phyloP scores from a whole-genome alignment of 768 basidiomycete species.

The Candolleomyces aberdarensis region DNA sequence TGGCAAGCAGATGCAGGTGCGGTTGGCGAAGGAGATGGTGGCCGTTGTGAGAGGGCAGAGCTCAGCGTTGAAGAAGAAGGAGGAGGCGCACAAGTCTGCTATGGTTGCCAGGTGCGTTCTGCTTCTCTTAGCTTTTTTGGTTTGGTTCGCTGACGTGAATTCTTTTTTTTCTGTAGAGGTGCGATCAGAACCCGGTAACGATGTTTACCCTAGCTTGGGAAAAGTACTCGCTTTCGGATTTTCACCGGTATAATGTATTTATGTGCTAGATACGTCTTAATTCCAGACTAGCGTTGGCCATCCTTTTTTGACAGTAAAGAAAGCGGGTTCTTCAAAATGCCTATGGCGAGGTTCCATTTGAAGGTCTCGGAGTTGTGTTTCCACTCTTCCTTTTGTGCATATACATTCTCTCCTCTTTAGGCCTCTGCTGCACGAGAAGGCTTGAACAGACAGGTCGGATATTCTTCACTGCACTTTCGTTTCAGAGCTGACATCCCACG shows the following conservation, averaged over 20 bases:
- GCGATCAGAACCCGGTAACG: not conserved
- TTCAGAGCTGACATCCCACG: too few species aligned
- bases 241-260: not conserved
- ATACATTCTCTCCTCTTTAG: too few species aligned
- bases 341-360: too few species aligned
- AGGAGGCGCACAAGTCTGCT: conserved; percentile 61
- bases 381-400: too few species aligned
- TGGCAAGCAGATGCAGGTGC: conserved; percentile 58
- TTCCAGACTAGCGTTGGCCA: not conserved
- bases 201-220: not conserved
- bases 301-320: too few species aligned
- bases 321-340: too few species aligned
- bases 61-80: conserved; percentile 57
- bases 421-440: too few species aligned
- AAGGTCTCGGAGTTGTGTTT: too few species aligned
- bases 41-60: conserved; percentile 63
- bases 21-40: conserved; percentile 79
- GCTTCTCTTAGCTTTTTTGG: not conserved
- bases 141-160: not conserved
- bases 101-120: conserved; percentile 72
- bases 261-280: not conserved
- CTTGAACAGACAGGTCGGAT: too few species aligned
- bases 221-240: not conserved
- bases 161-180: conserved; percentile 4
- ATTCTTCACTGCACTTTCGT: too few species aligned